Evolutionary conservation across 176 grass and related monocot species (phyloP).

Genomic region (Microstegium vimineum): DNA sequence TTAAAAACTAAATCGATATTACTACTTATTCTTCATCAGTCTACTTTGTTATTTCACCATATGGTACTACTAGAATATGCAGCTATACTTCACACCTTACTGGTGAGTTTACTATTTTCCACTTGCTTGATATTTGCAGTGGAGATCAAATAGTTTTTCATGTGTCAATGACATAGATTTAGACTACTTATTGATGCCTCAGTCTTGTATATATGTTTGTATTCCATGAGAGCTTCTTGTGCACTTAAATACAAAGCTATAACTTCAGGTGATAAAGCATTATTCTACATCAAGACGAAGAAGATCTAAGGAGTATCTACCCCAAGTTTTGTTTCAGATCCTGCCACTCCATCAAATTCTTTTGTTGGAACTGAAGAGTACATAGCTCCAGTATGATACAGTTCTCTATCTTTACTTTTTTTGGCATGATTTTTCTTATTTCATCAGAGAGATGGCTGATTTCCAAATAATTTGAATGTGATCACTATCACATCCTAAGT

Average conservation of each 20-base stretch:
- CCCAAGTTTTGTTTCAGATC: constrained; percentile 85
- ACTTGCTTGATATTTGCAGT: background rate
- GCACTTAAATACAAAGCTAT: constrained; percentile 1
- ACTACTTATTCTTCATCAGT: background rate
- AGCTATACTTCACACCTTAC: background rate
- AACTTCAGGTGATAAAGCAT: constrained; percentile 74
- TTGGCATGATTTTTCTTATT: constrained; percentile 5
- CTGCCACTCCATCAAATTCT: constrained; percentile 87
- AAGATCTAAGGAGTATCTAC: constrained; percentile 62
- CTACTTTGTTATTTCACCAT: background rate
- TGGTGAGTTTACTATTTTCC: background rate
- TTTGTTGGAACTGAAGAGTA: constrained; percentile 99
- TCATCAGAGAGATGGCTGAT: constrained; percentile 10
- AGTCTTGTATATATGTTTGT: background rate
- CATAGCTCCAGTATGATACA: constrained; percentile 79
- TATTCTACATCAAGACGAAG: constrained; percentile 55
- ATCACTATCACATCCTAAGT: background rate
- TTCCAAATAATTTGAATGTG: constrained; percentile 13
- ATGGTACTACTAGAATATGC: constrained; percentile 1
- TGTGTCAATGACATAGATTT: background rate
- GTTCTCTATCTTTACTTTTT: constrained; percentile 20
- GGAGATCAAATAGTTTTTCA: background rate
- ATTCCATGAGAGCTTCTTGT: background rate
- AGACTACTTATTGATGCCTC: background rate
- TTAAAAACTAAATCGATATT: constrained; percentile 2